phyloP scores from a whole-genome alignment of 495 filamentous ascomycete species.

The Trichoderma virens region DNA sequence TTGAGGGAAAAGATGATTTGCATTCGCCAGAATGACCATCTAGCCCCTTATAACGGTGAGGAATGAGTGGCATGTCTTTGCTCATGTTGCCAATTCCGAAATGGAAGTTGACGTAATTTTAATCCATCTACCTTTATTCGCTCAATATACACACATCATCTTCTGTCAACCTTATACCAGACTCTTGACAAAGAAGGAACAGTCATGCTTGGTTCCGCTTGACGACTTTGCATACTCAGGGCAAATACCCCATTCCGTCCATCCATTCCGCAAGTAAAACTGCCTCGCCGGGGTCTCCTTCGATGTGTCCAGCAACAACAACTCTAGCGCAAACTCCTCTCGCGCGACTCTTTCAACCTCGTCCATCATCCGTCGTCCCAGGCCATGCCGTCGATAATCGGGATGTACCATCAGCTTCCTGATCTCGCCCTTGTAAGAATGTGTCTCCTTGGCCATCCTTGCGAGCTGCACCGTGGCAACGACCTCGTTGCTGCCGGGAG shows the following conservation, averaged over 20 bases:
- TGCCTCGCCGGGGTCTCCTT: constrained; percentile 11
- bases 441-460: constrained; percentile 12
- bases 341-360: constrained; percentile 7
- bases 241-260: constrained; percentile 13
- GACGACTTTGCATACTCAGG: constrained; percentile 10
- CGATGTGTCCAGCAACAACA: constrained; percentile 11
- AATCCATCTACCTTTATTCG: no score
- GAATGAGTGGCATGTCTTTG: no score
- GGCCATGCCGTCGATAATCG: constrained; percentile 6
- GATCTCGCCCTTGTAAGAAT: constrained; percentile 10
- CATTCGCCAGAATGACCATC: no score
- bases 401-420: constrained; percentile 13
- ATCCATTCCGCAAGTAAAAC: constrained; percentile 9
- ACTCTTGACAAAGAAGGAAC: constrained; percentile 11
- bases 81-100: no score
- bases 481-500: not conserved
- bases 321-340: constrained; percentile 10
- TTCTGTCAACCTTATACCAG: not conserved
- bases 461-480: constrained; percentile 12
- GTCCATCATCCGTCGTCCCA: constrained; percentile 9
- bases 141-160: no score
- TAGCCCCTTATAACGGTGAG: no score
- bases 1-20: no score
- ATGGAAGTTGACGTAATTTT: no score
- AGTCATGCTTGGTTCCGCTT: constrained; percentile 8